Base-by-base conservation (phyloP, 1,139 yeast species). In the Scheffersomyces insectosa region DNA sequence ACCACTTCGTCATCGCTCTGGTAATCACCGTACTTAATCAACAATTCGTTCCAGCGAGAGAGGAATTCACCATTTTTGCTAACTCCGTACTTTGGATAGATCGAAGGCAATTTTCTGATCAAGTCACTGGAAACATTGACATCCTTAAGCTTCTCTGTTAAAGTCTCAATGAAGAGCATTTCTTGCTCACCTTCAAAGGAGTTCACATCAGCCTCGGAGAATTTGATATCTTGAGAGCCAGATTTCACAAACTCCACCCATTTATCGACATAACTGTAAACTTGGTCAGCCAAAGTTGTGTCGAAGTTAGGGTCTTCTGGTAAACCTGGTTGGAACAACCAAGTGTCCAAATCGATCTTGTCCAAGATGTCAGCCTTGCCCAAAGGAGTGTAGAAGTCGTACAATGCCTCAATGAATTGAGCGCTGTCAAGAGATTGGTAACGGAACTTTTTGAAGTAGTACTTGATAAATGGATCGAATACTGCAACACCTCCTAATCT, bases 151-250 rank as follows among this genome's bases (percentile, higher is more conserved):
- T 55, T 55, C 38, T 60, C 59, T 15, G 55, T 51, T 39, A 71
- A 57, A 8, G 64, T 57, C 38, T 66, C 71, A 42, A 71, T 55
- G 42, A 71, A 66, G 30, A 69, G 60, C 36, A 66, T 57, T 39
- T 65, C 64, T 49, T 71, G 77, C 47, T 65, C 67, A 11, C 66
- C 60, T 36, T 68, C 63, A 46, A 69, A 66, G 3, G 43, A 32
- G 20, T 33, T 44, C 20, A 67, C 55, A 45, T 68, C 73, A 5
- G 43, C 41, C 36, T 56, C 54, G 33, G 46, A 37, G 38, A 62
- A 60, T 20, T 47, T 39, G 10, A 43, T 27, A 4, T 41, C 43
- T 4, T 33, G 25, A 3, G 42, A 46, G 5, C 43, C 43, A 11
- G 41, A 37, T 25, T 45, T 37, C 3, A 54, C 43, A 33, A 31